These are phyloP conservation scores for Cornus florida DNA, from an alignment of 148 eudicot genomes.

Conservation along the genomic window DNA sequence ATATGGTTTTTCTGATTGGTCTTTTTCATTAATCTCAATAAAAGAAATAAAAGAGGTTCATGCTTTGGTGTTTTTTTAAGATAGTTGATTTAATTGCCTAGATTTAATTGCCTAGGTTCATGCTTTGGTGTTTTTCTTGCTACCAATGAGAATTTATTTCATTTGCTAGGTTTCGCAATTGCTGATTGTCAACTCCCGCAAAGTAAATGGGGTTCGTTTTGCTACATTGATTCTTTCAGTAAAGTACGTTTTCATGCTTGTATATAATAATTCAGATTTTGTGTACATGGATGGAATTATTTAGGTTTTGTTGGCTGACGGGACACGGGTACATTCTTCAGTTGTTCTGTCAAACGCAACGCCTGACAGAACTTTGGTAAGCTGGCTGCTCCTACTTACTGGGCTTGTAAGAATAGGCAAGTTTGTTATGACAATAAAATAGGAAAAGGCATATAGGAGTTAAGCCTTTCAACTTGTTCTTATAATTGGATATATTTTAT, in stretches of 20 bases:
- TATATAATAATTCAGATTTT: conserved; percentile 4
- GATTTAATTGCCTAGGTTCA: not conserved
- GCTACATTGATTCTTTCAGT: conserved; percentile 1
- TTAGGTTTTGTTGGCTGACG: conserved; percentile 87
- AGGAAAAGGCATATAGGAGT: not conserved
- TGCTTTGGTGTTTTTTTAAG: not conserved
- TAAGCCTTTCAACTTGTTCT: not conserved
- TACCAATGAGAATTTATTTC: conserved; percentile 1
- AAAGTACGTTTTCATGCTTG: not conserved
- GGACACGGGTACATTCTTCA: conserved; percentile 66
- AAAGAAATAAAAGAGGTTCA: not conserved
- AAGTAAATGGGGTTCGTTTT: conserved; percentile 71
- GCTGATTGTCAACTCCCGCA: conserved; percentile 64
- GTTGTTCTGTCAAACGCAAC: conserved; percentile 93
- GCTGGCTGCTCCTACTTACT: not conserved
- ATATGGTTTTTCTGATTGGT: not conserved
- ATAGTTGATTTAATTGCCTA: not conserved
- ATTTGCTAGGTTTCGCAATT: conserved; percentile 66
- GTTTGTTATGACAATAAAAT: not conserved
- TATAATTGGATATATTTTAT: not conserved
- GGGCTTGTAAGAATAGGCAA: not conserved
- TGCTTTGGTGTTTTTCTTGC: not conserved
- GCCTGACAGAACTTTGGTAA: conserved; percentile 88
- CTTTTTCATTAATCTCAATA: not conserved
- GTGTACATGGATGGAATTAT: conserved; percentile 6